phyloP scores from a whole-genome alignment of 257 asterid genomes.

The Penstemon eatonii region DNA sequence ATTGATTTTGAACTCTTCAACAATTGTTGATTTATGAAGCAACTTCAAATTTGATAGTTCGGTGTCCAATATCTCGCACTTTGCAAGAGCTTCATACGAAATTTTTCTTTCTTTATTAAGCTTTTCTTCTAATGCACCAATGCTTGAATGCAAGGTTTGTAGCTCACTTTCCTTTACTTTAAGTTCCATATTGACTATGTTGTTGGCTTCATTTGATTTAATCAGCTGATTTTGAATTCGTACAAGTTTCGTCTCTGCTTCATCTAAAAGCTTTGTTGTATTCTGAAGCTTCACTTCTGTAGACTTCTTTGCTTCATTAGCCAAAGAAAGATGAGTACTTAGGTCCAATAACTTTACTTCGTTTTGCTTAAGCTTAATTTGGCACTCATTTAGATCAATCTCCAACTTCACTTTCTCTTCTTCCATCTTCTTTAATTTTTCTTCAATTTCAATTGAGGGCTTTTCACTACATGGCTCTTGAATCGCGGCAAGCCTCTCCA shows the following conservation, averaged over 20 bases:
- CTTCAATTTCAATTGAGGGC: conserved; percentile 47
- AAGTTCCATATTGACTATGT: conserved; percentile 35
- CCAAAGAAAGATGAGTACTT: conserved; percentile 45
- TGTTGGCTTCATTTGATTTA: conserved; percentile 39
- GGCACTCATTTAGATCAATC: conserved; percentile 45
- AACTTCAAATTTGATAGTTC: conserved; percentile 52
- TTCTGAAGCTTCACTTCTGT: conserved; percentile 43
- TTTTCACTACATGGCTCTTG: conserved; percentile 38
- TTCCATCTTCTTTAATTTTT: conserved; percentile 45
- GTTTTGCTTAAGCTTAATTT: conserved; percentile 46
- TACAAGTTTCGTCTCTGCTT: conserved; percentile 41
- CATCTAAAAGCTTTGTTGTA: conserved; percentile 44
- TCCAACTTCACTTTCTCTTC: conserved; percentile 52
- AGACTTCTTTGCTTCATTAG: conserved; percentile 47
- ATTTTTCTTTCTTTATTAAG: conserved; percentile 41
- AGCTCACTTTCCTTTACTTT: conserved; percentile 42
- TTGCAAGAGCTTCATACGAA: conserved; percentile 54
- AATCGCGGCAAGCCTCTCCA: conserved; percentile 73
- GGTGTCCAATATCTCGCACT: conserved; percentile 42
- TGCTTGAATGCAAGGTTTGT: conserved; percentile 42
- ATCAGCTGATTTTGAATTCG: conserved; percentile 46
- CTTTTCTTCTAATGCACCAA: conserved; percentile 42
- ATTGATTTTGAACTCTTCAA: conserved; percentile 56
- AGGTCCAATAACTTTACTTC: conserved; percentile 41
- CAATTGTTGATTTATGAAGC: conserved; percentile 43